phyloP scores from a whole-genome alignment of 2,329 filamentous ascomycete species.

The Lachnellula cervina region DNA sequence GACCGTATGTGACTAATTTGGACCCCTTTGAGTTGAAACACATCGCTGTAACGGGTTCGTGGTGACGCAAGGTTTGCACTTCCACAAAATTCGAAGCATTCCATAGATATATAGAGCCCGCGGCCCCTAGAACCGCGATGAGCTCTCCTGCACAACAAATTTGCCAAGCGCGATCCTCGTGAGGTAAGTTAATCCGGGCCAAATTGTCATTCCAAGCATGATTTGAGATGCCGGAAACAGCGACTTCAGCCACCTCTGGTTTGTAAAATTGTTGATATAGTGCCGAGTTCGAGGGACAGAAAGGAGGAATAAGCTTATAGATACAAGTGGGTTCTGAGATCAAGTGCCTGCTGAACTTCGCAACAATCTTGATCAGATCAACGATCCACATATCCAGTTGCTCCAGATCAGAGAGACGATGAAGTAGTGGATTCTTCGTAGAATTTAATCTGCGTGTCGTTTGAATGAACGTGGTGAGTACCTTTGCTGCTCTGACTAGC shows the following conservation, averaged over 20 bases:
- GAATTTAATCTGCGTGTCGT: constrained; percentile 8
- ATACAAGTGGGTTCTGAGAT: constrained; percentile 30
- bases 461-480: constrained; percentile 21
- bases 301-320: constrained; percentile 35
- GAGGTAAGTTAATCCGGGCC: constrained; percentile 1
- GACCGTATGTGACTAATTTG: constrained; percentile 6
- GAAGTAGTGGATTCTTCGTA: constrained; percentile 8
- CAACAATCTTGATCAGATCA: constrained; percentile 35
- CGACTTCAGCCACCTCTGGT: not conserved
- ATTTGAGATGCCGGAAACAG: constrained; percentile 5
- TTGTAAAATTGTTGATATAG: constrained; percentile 33
- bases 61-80: constrained; percentile 1
- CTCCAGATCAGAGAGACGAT: constrained; percentile 17
- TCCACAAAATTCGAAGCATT: constrained; percentile 10
- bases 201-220: constrained; percentile 12
- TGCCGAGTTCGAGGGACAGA: constrained; percentile 35
- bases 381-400: constrained; percentile 32
- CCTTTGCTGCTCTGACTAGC: constrained; percentile 27
- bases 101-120: constrained; percentile 8
- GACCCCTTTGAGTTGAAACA: constrained; percentile 4
- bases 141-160: constrained; percentile 1
- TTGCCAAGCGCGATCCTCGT: not conserved
- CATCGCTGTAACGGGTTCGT: constrained; percentile 11
- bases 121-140: constrained; percentile 6
- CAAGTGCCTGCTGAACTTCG: constrained; percentile 33